Conservation (phyloP, 1,284 basidiomycete species). For the Ganoderma leucocontextum region DNA sequence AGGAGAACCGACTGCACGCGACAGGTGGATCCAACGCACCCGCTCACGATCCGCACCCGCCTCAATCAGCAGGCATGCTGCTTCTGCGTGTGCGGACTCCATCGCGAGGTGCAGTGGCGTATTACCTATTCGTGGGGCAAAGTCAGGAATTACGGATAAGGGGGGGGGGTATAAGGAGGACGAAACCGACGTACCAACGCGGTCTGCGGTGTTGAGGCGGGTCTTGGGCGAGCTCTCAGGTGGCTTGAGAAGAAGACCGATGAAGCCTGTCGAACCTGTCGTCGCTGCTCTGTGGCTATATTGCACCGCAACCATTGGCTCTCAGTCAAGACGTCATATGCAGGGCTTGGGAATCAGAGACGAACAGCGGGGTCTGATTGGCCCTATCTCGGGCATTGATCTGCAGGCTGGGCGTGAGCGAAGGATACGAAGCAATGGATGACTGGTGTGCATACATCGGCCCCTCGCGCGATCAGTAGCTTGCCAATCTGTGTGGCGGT, state of each 20-base stretch:
- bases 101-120: slow-evolving; percentile 96
- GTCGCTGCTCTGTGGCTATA: slow-evolving; percentile 92
- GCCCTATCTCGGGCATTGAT: slow-evolving; percentile 93
- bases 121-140: slow-evolving; percentile 66
- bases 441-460: slow-evolving; percentile 69
- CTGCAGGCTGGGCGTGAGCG: slow-evolving; percentile 51
- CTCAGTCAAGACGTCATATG: slow-evolving; percentile 24
- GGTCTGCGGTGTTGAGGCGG: slow-evolving; percentile 86
- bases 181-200: slow-evolving; percentile 65
- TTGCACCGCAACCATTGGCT: slow-evolving; percentile 13
- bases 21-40: slow-evolving; percentile 54
- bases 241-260: slow-evolving; percentile 80
- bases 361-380: slow-evolving; percentile 88
- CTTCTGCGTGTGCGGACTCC: slow-evolving; percentile 92
- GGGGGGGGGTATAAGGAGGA: not conserved
- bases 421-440: slow-evolving; percentile 2
- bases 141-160: not conserved
- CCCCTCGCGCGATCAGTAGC: slow-evolving; percentile 84
- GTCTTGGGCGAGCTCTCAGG: slow-evolving; percentile 80
- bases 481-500: slow-evolving; percentile 79
- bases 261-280: slow-evolving; percentile 89
- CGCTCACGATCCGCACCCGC: slow-evolving; percentile 91
- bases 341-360: slow-evolving; percentile 34
- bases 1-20: not conserved
- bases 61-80: slow-evolving; percentile 88